These are phyloP conservation scores for Candida krabiensis DNA, from an alignment of 805 yeast genomes.

Conservation along the genomic window DNA sequence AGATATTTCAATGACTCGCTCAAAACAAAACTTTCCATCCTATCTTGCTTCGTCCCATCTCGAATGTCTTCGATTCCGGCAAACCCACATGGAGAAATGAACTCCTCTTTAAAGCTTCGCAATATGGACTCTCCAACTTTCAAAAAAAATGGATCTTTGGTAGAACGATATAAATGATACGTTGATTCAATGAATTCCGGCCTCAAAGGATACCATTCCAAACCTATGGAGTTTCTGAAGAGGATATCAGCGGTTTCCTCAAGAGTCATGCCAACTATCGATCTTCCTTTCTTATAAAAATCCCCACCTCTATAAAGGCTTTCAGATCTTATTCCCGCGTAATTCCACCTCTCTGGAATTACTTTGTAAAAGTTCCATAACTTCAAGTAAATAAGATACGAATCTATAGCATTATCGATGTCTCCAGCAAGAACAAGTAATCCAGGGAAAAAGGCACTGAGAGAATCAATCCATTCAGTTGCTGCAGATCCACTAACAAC, in stretches of 20 bases:
- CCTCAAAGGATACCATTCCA: constrained; percentile 91
- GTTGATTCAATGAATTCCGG: constrained; percentile 93
- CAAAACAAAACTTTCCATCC: constrained; percentile 90
- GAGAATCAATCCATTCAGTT: constrained; percentile 77
- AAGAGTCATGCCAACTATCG: constrained; percentile 19
- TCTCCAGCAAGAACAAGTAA: constrained; percentile 78
- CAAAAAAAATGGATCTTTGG: constrained; percentile 80
- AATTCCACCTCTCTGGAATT: constrained; percentile 88
- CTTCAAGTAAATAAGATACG: constrained; percentile 65
- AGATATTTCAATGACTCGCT: constrained; percentile 87
- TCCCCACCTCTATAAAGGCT: constrained; percentile 11
- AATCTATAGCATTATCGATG: constrained; percentile 57
- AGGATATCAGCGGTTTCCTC: constrained; percentile 25
- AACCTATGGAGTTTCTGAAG: constrained; percentile 41
- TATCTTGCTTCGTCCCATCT: constrained; percentile 61
- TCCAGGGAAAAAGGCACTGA: constrained; percentile 89
- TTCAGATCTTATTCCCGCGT: constrained; percentile 25
- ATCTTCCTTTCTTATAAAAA: constrained; percentile 19
- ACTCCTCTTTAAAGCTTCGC: constrained; percentile 50
- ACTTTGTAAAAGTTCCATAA: constrained; percentile 79
- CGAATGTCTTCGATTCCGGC: constrained; percentile 71
- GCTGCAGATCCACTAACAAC: constrained; percentile 47
- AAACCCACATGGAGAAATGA: constrained; percentile 72
- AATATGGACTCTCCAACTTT: constrained; percentile 71
- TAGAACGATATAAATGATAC: constrained; percentile 78